These are phyloP conservation scores for Brassica juncea DNA, from an alignment of 345 rosid species.

Conservation along the genomic window DNA sequence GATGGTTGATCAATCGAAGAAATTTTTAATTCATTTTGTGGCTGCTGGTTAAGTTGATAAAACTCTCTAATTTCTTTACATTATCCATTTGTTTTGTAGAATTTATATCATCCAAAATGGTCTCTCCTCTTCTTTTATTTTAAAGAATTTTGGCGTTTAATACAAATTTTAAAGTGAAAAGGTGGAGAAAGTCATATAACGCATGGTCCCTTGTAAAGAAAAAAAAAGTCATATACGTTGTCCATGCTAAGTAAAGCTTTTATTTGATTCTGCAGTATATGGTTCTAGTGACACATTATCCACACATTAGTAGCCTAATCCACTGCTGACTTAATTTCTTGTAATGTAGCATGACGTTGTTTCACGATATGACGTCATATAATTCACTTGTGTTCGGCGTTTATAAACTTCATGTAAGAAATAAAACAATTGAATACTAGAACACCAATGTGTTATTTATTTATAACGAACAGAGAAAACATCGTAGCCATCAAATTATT, in stretches of 20 bases:
- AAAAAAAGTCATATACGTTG: slow-evolving; percentile 17
- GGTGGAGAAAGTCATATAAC: slow-evolving; percentile 1
- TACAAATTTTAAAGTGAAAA: slow-evolving; percentile 1
- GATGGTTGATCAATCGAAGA: slow-evolving; percentile 21
- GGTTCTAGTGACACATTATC: slow-evolving; percentile 29
- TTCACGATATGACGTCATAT: not conserved
- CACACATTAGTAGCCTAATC: not conserved
- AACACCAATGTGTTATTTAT: not conserved
- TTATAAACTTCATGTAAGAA: not conserved
- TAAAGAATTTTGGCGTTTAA: not conserved
- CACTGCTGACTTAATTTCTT: slow-evolving; percentile 8
- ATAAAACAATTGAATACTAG: not conserved
- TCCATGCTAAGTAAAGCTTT: slow-evolving; percentile 25
- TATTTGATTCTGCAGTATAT: slow-evolving; percentile 28
- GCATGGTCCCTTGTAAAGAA: slow-evolving; percentile 29
- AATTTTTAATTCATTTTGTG: slow-evolving; percentile 9
- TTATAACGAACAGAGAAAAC: not conserved
- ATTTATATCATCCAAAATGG: slow-evolving; percentile 1
- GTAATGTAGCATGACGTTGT: not conserved
- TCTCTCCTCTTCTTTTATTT: not conserved
- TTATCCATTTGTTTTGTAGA: slow-evolving; percentile 27
- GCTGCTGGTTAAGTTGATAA: slow-evolving; percentile 23
- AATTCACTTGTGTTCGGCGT: not conserved
- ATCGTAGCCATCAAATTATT: not conserved
- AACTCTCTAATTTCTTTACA: slow-evolving; percentile 29